Percentiles rank a stretch among this genome's conserved stretches.
These are phyloP conservation scores for Articulospora tetracladia DNA, from an alignment of 495 filamentous ascomycete genomes.

Conservation along the genomic window DNA sequence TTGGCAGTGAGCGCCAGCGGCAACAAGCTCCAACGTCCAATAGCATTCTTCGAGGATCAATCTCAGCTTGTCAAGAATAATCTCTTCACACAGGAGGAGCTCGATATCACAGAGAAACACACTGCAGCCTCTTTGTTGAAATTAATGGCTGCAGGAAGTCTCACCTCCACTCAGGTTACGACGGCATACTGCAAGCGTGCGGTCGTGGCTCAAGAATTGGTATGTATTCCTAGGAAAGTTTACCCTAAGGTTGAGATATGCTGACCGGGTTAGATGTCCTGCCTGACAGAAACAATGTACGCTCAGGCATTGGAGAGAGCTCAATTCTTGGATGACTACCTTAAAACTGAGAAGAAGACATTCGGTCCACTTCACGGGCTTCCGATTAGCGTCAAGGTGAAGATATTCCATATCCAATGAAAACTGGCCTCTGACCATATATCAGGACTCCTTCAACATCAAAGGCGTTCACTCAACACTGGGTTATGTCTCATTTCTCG, in stretches of 20 bases:
- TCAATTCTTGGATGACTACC: slow-evolving; percentile 47
- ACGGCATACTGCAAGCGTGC: slow-evolving; percentile 42
- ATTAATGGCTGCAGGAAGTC: neutral
- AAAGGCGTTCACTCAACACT: slow-evolving; percentile 50
- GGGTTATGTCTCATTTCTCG: slow-evolving; percentile 45
- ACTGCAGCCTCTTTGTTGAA: neutral
- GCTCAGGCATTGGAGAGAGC: slow-evolving; percentile 53
- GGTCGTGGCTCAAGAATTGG: slow-evolving; percentile 54
- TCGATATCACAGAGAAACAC: neutral
- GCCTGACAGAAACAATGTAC: slow-evolving; percentile 62
- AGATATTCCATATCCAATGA: slow-evolving; percentile 53
- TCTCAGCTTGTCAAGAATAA: no score
- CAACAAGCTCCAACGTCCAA: no score
- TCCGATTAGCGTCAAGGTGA: slow-evolving; percentile 61
- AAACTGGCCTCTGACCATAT: slow-evolving; percentile 44
- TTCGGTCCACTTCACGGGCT: slow-evolving; percentile 63
- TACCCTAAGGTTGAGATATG: neutral
- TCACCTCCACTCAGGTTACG: slow-evolving; percentile 26
- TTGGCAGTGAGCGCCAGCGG: no score
- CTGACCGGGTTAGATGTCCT: slow-evolving; percentile 18
- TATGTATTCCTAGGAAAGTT: slow-evolving; percentile 19
- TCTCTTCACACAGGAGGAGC: slow-evolving; percentile 1
- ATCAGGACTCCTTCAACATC: slow-evolving; percentile 48
- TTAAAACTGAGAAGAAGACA: slow-evolving; percentile 33
- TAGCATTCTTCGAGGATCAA: no score